Percentiles rank a stretch among this genome's conserved stretches.
These are phyloP conservation scores for Ustilago xerochloae DNA, from an alignment of 1,284 basidiomycete species.

Conservation along the genomic window DNA sequence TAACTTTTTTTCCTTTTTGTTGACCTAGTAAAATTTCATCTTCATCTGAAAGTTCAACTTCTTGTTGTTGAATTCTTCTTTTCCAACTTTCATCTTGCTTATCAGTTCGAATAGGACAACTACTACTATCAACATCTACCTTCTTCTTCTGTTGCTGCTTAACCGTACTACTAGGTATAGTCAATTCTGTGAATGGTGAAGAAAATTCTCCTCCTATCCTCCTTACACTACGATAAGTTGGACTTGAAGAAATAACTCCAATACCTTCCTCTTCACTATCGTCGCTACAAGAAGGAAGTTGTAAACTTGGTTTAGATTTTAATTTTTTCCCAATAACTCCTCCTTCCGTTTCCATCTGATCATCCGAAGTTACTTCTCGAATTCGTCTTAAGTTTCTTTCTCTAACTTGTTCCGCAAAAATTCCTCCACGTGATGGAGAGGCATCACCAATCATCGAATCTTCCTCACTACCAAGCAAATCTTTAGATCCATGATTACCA, in stretches of 20 bases:
- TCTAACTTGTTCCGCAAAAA: slow-evolving; percentile 38
- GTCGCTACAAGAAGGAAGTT: slow-evolving; percentile 5
- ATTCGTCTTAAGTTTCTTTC: slow-evolving; percentile 18
- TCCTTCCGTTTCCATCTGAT: slow-evolving; percentile 9
- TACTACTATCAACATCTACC: slow-evolving; percentile 3
- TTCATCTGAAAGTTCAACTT: slow-evolving; percentile 37
- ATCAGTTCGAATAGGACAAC: not conserved
- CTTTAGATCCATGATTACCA: slow-evolving; percentile 9
- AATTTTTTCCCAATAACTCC: slow-evolving; percentile 4
- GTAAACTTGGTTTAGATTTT: slow-evolving; percentile 4
- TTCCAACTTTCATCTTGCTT: not conserved
- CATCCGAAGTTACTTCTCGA: no score
- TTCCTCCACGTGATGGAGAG: no score
- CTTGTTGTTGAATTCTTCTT: slow-evolving; percentile 15
- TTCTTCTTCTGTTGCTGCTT: not conserved
- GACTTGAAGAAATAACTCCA: slow-evolving; percentile 8
- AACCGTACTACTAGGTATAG: slow-evolving; percentile 21
- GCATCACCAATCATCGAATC: no score
- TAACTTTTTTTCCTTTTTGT: slow-evolving; percentile 5
- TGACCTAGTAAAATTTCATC: slow-evolving; percentile 11
- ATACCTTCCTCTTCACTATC: slow-evolving; percentile 12
- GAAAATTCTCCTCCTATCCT: slow-evolving; percentile 1
- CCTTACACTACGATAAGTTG: slow-evolving; percentile 2
- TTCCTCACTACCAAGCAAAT: slow-evolving; percentile 14
- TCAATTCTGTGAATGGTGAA: slow-evolving; percentile 33